Base-by-base conservation (phyloP, 2,329 filamentous ascomycete species). In the Microcyclosporella mali region DNA sequence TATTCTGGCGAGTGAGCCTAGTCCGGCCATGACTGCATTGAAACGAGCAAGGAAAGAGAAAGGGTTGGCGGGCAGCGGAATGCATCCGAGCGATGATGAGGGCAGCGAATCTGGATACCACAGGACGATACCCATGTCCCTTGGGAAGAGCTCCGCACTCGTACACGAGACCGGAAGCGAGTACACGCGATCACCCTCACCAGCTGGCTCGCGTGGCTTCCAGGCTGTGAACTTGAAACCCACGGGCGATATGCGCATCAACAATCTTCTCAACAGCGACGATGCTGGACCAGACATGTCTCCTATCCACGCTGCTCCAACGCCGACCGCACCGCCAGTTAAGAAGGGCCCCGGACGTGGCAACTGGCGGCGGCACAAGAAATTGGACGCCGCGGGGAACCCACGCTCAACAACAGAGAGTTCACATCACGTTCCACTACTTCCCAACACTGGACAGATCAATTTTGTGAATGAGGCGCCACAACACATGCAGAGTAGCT, bases 1-100 rank as follows among this genome's bases (percentile, higher is more conserved):
- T 55, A 89, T 89, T 50, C 75, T 89, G 38, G 82, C 84, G 49
- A 82, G 81, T 56, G 85, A 89, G 56, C 82, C 85, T 61, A 79
- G 78, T 19, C 83, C 82, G 44, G 71, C 83, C 4, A 79, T 73
- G 53, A 72, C 70, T 6, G 71, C 70, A 6, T 67, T 71, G 2
- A 74, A 73, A 58, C 64, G 70, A 8, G 70, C 68, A 1, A 64
- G 67, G 44, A 73, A 63, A 42, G 59, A 72, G 54, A 72, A 71
- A 49, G 68, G 68, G 57, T 41, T 62, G 56, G 60, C 50, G 11
- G 50, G 51, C 9, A 42, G 57, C 29, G 50, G 45, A 19, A 49
- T 41, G 18, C 51, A 54, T 32, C 44, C 48, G 9, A 60, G 58
- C 18, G 59, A 61, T 32, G 59, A 62, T 29, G 59, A 61, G 27